phyloP scores from a whole-genome alignment of 768 basidiomycete species.

The Pisolithus microcarpus region DNA sequence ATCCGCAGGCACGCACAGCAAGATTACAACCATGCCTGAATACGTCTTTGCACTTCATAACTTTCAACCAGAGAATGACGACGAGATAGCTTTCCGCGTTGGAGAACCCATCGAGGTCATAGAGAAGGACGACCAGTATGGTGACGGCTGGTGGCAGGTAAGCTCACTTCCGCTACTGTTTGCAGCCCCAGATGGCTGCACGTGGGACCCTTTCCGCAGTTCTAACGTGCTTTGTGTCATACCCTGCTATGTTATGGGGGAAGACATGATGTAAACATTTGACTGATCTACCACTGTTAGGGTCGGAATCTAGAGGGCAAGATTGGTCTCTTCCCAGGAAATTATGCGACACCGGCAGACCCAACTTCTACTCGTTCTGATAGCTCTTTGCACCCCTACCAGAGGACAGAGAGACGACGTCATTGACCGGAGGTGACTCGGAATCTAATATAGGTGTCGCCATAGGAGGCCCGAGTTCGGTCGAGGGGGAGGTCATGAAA shows the following conservation, averaged over 20 bases:
- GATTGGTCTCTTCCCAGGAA: conserved; percentile 86
- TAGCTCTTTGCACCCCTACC: conserved; percentile 36
- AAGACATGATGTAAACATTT: neutral
- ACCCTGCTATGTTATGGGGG: neutral
- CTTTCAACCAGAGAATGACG: conserved; percentile 87
- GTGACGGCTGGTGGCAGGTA: conserved; percentile 96
- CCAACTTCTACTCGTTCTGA: conserved; percentile 25
- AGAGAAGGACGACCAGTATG: conserved; percentile 88
- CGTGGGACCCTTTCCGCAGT: neutral
- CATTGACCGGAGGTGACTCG: conserved; percentile 19
- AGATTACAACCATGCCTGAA: conserved; percentile 48
- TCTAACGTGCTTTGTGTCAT: neutral
- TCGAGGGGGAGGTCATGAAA: conserved; percentile 60
- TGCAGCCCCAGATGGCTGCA: neutral
- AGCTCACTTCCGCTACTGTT: conserved; percentile 17
- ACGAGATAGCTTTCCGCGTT: conserved; percentile 79
- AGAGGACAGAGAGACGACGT: conserved; percentile 41
- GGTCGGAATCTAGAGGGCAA: conserved; percentile 78
- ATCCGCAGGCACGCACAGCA: neutral
- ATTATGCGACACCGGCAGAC: conserved; percentile 66
- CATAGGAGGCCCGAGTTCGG: conserved; percentile 15
- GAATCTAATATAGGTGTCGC: conserved; percentile 23
- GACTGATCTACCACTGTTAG: conserved; percentile 30
- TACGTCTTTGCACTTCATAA: conserved; percentile 86
- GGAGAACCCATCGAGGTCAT: conserved; percentile 86